Conservation (phyloP, 257 asterid genomes). For the Cinchona pubescens region DNA sequence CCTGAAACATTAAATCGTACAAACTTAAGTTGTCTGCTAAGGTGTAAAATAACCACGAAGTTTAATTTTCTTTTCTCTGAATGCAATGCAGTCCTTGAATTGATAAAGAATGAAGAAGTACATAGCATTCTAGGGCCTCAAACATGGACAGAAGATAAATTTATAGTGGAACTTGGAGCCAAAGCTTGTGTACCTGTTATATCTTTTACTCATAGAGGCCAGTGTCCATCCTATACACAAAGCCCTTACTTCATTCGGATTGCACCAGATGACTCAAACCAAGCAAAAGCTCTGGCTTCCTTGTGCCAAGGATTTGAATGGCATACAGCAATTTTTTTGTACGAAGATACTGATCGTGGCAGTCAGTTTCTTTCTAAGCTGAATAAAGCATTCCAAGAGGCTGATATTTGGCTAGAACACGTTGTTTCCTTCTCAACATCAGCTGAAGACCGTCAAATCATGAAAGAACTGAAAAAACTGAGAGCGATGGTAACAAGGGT, state of each 20-base stretch:
- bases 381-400: slow-evolving; percentile 37
- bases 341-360: slow-evolving; percentile 51
- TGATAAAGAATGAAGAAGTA: slow-evolving; percentile 49
- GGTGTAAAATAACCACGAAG: background rate
- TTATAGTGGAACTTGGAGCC: slow-evolving; percentile 49
- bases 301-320: slow-evolving; percentile 46
- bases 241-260: slow-evolving; percentile 36
- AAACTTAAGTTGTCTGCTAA: background rate
- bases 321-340: slow-evolving; percentile 38
- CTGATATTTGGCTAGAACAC: slow-evolving; percentile 22
- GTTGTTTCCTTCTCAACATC: slow-evolving; percentile 32
- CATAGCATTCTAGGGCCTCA: slow-evolving; percentile 50
- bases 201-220: slow-evolving; percentile 37
- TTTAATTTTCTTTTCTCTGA: too few species aligned
- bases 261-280: slow-evolving; percentile 28
- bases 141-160: slow-evolving; percentile 26
- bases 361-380: slow-evolving; percentile 38
- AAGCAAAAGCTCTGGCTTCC: slow-evolving; percentile 45
- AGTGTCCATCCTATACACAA: slow-evolving; percentile 20
- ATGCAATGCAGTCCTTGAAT: slow-evolving; percentile 40
- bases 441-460: slow-evolving; percentile 25
- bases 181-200: slow-evolving; percentile 41
- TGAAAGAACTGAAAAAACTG: slow-evolving; percentile 27
- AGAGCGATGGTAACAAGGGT: slow-evolving; percentile 35
- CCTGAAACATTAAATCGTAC: background rate